phyloP scores from a whole-genome alignment of 1,284 basidiomycete genomes.

The Cryptococcus depauperatus region DNA sequence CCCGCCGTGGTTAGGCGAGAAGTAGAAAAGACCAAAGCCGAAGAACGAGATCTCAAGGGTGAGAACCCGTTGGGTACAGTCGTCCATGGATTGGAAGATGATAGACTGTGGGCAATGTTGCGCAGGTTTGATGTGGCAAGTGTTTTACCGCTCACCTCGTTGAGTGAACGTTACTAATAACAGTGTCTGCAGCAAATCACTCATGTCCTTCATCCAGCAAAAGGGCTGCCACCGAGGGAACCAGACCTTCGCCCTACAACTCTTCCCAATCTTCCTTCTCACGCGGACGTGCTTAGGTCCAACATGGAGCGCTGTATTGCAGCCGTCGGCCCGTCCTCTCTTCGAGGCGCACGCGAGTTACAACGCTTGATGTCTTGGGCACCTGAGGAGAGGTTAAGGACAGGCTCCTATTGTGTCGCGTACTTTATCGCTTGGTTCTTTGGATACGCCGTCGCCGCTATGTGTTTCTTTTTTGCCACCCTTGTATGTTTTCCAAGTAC shows the following conservation, averaged over 20 bases:
- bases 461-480: conserved; percentile 44
- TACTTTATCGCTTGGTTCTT: conserved; percentile 49
- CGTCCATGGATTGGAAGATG: conserved; percentile 45
- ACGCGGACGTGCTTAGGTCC: conserved; percentile 45
- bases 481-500: conserved; percentile 49
- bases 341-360: conserved; percentile 49
- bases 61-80: conserved; percentile 39
- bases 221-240: conserved; percentile 34
- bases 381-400: conserved; percentile 48
- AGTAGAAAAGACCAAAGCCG: conserved; percentile 45
- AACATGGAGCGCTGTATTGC: conserved; percentile 52
- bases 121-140: conserved; percentile 45
- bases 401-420: conserved; percentile 44
- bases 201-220: conserved; percentile 41
- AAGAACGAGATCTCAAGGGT: conserved; percentile 37
- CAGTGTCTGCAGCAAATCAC: conserved; percentile 39
- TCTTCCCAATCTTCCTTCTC: conserved; percentile 44
- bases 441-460: conserved; percentile 45
- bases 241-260: conserved; percentile 45
- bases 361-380: conserved; percentile 51
- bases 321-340: conserved; percentile 47
- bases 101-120: conserved; percentile 42
- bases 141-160: not conserved
- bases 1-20: conserved; percentile 35
- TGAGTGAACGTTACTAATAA: not conserved